phyloP scores from a whole-genome alignment of 352 stramenopile genomes.

The Blastocystis sp. region DNA sequence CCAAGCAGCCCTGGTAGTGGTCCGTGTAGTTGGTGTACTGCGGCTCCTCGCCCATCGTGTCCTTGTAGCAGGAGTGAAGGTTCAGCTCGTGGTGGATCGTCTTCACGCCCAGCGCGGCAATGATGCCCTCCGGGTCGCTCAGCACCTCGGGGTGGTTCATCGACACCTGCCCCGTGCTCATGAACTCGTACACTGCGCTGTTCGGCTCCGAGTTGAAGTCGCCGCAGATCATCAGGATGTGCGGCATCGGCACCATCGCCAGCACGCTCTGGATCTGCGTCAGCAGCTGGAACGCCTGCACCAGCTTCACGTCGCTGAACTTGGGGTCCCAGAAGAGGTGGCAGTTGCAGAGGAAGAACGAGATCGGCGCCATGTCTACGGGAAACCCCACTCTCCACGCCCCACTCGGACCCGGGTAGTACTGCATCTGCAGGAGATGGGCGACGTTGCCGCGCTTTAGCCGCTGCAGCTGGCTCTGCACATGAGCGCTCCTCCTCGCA shows the following conservation, averaged over 20 bases:
- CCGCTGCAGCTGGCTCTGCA: slow-evolving; percentile 78
- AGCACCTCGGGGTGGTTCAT: slow-evolving; percentile 80
- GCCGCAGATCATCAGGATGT: slow-evolving; percentile 94
- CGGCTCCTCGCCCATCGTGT: slow-evolving; percentile 92
- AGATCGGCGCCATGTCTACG: background rate
- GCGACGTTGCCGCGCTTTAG: slow-evolving; percentile 96
- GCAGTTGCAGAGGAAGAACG: slow-evolving; percentile 93
- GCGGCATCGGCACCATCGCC: slow-evolving; percentile 7
- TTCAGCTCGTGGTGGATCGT: slow-evolving; percentile 83
- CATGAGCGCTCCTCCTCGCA: slow-evolving; percentile 79
- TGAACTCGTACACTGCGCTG: slow-evolving; percentile 85
- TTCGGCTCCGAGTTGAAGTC: slow-evolving; percentile 97
- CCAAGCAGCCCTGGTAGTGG: slow-evolving; percentile 90
- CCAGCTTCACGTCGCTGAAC: slow-evolving; percentile 98
- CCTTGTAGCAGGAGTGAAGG: slow-evolving; percentile 91
- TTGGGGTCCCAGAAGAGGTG: slow-evolving; percentile 98
- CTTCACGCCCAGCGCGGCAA: slow-evolving; percentile 79
- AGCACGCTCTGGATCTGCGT: slow-evolving; percentile 81
- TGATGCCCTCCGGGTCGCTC: slow-evolving; percentile 85
- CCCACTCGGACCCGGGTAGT: background rate
- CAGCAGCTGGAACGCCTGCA: slow-evolving; percentile 88
- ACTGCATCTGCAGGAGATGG: slow-evolving; percentile 86
- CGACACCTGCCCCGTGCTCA: slow-evolving; percentile 76
- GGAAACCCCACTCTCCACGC: background rate
- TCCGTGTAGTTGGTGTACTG: slow-evolving; percentile 97